Percentiles rank a stretch among this genome's conserved stretches.
Evolutionary conservation across 225 moss, liverwort and hornwort species (phyloP).

Genomic region (Marchantia polymorpha): DNA sequence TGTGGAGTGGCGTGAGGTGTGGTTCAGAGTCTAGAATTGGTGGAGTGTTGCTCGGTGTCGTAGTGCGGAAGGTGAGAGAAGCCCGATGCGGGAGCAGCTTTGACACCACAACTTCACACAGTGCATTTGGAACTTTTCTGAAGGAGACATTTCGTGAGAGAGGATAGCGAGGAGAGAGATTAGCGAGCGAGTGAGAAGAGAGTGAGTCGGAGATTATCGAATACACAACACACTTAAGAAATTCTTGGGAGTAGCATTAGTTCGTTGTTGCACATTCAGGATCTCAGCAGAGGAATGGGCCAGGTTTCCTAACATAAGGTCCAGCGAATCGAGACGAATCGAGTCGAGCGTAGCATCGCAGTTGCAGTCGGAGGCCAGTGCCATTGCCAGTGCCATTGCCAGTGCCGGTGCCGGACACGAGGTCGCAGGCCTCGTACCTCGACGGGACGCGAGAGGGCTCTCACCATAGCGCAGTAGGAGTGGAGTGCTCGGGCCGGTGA

Average conservation of each 20-base stretch:
- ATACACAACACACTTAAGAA: neutral
- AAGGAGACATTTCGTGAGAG: neutral
- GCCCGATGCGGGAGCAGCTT: neutral
- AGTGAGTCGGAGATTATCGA: neutral
- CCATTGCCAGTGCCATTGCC: neutral
- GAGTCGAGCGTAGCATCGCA: neutral
- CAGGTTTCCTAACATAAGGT: slow-evolving; percentile 18
- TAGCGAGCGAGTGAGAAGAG: no score
- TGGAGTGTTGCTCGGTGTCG: neutral
- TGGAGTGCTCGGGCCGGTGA: slow-evolving; percentile 1
- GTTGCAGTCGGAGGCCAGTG: neutral
- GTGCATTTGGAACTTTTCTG: slow-evolving; percentile 5
- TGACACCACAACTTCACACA: neutral
- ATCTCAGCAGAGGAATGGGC: slow-evolving; percentile 12
- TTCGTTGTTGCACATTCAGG: neutral
- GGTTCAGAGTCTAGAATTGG: neutral
- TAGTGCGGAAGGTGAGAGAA: neutral
- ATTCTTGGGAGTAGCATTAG: neutral
- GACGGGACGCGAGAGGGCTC: neutral
- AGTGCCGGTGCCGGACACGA: neutral
- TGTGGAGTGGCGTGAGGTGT: neutral
- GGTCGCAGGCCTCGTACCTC: neutral
- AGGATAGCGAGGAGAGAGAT: no score
- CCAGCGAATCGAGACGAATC: neutral
- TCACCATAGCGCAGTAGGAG: neutral